Evolutionary conservation across 495 filamentous ascomycete genomes (phyloP), one percentile per base, ranked within the genome.

Genomic region (Monascus purpureus): DNA sequence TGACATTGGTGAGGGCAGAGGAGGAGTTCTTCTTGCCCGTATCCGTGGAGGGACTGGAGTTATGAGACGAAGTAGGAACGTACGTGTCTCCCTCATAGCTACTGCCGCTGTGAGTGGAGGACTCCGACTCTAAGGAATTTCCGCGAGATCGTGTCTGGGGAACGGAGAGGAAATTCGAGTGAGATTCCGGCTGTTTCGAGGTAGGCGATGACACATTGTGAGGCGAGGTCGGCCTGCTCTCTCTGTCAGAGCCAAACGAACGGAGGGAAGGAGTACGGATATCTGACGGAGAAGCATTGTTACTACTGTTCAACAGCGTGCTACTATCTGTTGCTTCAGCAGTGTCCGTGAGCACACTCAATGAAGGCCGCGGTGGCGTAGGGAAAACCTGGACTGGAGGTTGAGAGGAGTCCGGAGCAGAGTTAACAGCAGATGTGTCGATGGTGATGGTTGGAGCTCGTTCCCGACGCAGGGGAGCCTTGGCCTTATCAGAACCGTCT

Each of bases 181-280:
- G 52, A 24, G 55, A 28, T 22, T 72, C 65, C 9, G 55, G 50
- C 39, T 53, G 53, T 40, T 68, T 67, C 16, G 60, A 52, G 12
- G 67, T 57, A 1, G 78, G 81, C 9, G 80, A 87, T 4, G 82
- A 87, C 31, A 93, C 55, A 57, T 94, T 92, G 53, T 93, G 86
- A 0, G 85, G 80, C 26, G 85, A 93, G 0, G 79, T 84, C n/a
- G 85, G 86, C 33, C 82, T 65, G 46, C 77, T 82, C 35, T 83
- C 79, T 45, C 62, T 70, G 40, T 85, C 77, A 40, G 81, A 84
- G 32, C 61, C 63, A 19, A 72, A 65, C 13, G 62, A 65, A 31
- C 73, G 70, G 23, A 76, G 55, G 22, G 56, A 60, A 4, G 46
- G 62, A 0, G 59, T 63, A 32, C 73, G 70, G 29, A 69, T 47